These are phyloP conservation scores for Fusarium piperis DNA, from an alignment of 2,329 filamentous ascomycete species.

Conservation along the genomic window DNA sequence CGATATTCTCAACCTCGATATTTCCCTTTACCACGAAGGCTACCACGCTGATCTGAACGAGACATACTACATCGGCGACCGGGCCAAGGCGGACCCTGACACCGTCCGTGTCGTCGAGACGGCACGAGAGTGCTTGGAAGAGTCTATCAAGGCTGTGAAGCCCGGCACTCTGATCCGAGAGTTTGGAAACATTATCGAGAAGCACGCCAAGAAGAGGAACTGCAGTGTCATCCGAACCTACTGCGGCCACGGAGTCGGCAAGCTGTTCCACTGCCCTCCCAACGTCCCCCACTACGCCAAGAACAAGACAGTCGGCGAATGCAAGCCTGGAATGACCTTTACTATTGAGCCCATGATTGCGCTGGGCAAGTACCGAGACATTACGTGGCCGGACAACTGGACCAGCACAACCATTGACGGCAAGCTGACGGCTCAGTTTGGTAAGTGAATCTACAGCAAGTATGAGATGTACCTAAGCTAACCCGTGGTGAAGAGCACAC, in stretches of 20 bases:
- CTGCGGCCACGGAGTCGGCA: conserved; percentile 95
- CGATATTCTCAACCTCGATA: conserved; percentile 97
- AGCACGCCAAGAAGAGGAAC: conserved; percentile 84
- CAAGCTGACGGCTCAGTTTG: conserved; percentile 90
- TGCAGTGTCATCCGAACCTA: conserved; percentile 96
- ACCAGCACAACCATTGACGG: conserved; percentile 94
- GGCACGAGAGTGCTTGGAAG: conserved; percentile 87
- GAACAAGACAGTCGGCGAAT: conserved; percentile 95
- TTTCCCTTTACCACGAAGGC: conserved; percentile 91
- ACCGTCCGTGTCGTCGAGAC: conserved; percentile 91
- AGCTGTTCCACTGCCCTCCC: conserved; percentile 90
- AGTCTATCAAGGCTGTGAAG: conserved; percentile 91
- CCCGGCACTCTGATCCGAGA: conserved; percentile 93
- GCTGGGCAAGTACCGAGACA: conserved; percentile 87
- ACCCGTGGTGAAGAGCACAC: conserved; percentile 72
- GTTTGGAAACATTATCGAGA: conserved; percentile 94
- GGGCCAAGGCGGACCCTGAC: conserved; percentile 83
- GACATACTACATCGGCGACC: conserved; percentile 97
- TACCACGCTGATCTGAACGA: conserved; percentile 98
- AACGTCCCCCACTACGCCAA: conserved; percentile 98
- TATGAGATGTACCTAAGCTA: conserved; percentile 21
- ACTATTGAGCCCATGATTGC: conserved; percentile 99
- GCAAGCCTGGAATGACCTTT: conserved; percentile 97
- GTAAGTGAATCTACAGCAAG: conserved; percentile 57
- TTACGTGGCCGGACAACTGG: conserved; percentile 99